Percentiles rank a stretch among this genome's conserved stretches.
Conservation (phyloP, 2,329 filamentous ascomycete species). For the Gnomoniopsis sp. region DNA sequence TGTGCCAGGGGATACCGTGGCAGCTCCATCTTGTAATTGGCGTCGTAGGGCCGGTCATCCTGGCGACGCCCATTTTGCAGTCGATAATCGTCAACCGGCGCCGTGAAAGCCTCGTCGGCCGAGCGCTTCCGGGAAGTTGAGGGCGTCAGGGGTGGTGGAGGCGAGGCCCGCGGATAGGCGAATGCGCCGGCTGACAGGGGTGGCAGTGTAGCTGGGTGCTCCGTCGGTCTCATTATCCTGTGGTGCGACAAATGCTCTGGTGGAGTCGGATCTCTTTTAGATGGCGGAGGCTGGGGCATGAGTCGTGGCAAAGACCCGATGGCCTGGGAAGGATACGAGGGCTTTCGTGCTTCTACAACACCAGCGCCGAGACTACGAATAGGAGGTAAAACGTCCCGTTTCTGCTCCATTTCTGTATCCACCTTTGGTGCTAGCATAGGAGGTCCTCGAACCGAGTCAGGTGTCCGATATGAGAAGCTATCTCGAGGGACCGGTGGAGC, state of each 20-base stretch:
- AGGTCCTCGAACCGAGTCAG: slow-evolving; percentile 6
- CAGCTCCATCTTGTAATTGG: slow-evolving; percentile 3
- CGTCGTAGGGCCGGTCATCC: slow-evolving; percentile 6
- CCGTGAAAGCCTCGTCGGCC: slow-evolving; percentile 10
- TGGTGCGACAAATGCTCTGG: slow-evolving; percentile 6
- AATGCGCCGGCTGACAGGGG: not conserved
- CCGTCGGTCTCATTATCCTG: not conserved
- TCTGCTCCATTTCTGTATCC: slow-evolving; percentile 8
- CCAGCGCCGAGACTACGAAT: slow-evolving; percentile 2
- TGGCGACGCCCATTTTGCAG: slow-evolving; percentile 14
- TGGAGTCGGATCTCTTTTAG: slow-evolving; percentile 2
- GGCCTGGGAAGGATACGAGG: slow-evolving; percentile 5
- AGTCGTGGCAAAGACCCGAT: slow-evolving; percentile 10
- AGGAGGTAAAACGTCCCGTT: slow-evolving; percentile 12
- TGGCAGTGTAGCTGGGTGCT: not conserved
- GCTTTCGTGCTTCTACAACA: slow-evolving; percentile 1
- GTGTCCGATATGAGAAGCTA: slow-evolving; percentile 7
- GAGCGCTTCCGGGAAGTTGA: slow-evolving; percentile 10
- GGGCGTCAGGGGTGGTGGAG: not conserved
- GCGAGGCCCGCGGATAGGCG: not conserved
- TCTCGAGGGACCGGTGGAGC: slow-evolving; percentile 21
- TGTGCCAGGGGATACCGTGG: not conserved
- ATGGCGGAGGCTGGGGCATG: slow-evolving; percentile 3
- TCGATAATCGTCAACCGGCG: slow-evolving; percentile 7
- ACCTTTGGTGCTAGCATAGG: slow-evolving; percentile 13